Percentiles rank a stretch among this genome's conserved stretches.
phyloP scores from a whole-genome alignment of 306 rosid species.

The Cicer judaicum region DNA sequence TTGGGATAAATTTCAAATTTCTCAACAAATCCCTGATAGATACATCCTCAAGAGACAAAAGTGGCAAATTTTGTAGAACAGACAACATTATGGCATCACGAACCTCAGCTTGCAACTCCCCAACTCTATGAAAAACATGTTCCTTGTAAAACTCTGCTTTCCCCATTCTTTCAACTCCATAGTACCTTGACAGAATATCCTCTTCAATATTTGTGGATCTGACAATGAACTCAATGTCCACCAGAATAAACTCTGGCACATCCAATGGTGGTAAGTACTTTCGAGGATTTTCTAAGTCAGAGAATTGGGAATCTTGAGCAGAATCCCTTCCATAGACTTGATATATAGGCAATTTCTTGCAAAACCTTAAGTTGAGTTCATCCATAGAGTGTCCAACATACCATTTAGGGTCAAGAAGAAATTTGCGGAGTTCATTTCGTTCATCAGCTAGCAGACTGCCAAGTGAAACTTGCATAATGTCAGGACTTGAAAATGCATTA shows the following conservation, averaged over 20 bases:
- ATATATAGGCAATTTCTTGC: slow-evolving; percentile 81
- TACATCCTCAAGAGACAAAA: slow-evolving; percentile 74
- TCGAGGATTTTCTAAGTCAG: slow-evolving; percentile 74
- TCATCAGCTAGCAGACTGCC: slow-evolving; percentile 68
- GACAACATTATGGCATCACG: slow-evolving; percentile 85
- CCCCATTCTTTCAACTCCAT: slow-evolving; percentile 87
- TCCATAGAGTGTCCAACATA: slow-evolving; percentile 71
- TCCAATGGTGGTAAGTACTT: slow-evolving; percentile 84
- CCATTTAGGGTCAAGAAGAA: slow-evolving; percentile 94
- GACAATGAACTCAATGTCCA: slow-evolving; percentile 76
- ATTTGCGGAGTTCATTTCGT: slow-evolving; percentile 72
- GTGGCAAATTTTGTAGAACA: slow-evolving; percentile 77
- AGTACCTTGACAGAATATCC: slow-evolving; percentile 76
- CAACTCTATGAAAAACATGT: slow-evolving; percentile 67
- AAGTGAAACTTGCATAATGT: slow-evolving; percentile 57
- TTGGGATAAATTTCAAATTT: slow-evolving; percentile 77
- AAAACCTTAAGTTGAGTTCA: slow-evolving; percentile 59
- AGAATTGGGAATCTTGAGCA: slow-evolving; percentile 61
- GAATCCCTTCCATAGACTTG: slow-evolving; percentile 68
- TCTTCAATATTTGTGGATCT: slow-evolving; percentile 66
- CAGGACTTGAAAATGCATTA: slow-evolving; percentile 58
- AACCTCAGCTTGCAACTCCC: slow-evolving; percentile 77
- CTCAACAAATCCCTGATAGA: slow-evolving; percentile 73
- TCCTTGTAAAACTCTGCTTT: slow-evolving; percentile 73
- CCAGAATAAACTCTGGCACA: slow-evolving; percentile 75